Base-by-base conservation (phyloP, 495 filamentous ascomycete genomes). In the Physcia stellaris region DNA sequence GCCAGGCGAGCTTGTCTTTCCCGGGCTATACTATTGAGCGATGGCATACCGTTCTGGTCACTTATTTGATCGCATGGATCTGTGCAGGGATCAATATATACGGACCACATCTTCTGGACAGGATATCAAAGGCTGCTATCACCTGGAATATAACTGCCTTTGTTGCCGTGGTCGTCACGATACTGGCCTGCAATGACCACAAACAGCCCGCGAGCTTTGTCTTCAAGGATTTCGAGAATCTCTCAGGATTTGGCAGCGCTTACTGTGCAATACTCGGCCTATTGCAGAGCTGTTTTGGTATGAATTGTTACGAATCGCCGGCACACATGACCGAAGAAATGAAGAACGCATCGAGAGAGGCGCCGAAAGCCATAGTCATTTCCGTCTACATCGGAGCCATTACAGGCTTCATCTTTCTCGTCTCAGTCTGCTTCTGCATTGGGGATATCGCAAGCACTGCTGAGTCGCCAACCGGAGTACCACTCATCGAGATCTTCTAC, bases 121-220 rank as follows among this genome's bases (percentile, higher is more conserved):
- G 56, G n/a, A 62, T 77, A 17, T 61, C 69, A 12, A 58, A 60
- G 18, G 63, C 56, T 37, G 62, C 71, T 12, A 48, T 77, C 1
- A 49, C 71, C 24, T 73, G 67, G 67, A 75, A 77, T 43, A 61
- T 77, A 15, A 41, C 46, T 12, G 59, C 69, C 1, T 73, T 77
- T 44, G 39, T 75, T 27, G 51, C 68, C 30, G 56, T 70, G 5
- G 58, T 67, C 13, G 56, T 68, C 40, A 63, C 61, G 0, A 62
- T 75, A 31, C 56, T 75, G 7, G 67, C 69, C 3, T 63, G 53
- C 5, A 73, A 73, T 26, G 61, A 71, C 29, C 58, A 72, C 50
- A 73, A 72, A 45, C 66, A 75, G 35, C 47, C 64, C 1, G 59
- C 68, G 3, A 64, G 59, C 26, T 75, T 77, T 39, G 72, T 75